Base-by-base conservation (phyloP, 495 filamentous ascomycete genomes). In the Sphaerosporella brunnea region DNA sequence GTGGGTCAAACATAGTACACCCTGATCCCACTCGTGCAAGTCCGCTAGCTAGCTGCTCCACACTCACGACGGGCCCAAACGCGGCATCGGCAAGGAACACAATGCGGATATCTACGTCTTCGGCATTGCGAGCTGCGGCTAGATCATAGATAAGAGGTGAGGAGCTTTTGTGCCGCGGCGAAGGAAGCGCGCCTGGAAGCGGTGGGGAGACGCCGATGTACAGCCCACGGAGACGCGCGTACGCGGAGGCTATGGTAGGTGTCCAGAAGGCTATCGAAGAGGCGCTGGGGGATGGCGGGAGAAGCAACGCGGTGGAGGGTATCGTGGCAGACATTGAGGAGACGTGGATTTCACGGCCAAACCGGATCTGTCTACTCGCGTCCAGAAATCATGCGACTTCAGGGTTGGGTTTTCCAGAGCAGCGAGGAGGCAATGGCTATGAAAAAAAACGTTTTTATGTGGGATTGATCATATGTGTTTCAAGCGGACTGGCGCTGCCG, bases 181-280 rank as follows among this genome's bases (percentile, higher is more conserved):
- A 47, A 35, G 59, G 45, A 23, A 50, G 51, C 36, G 48, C 32
- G 8, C 59, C 50, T 3, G 59, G 36, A 1, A 42, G 44, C 62
- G 64, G 63, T 32, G 61, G 50, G 24, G 60, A 49, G 28, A 55
- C 61, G 19, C 54, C 55, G 55, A 59, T 40, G 56, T 49, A 43
- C 48, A 53, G 36, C 52, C 51, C 44, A 45, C 32, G 18, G 48
- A 49, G 32, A 52, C 47, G 34, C 57, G 50, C 40, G 20, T 25
- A 26, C 20, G 40, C 24, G 3, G 21, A 11, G 19, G 20, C 26
- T 16, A 43, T 24, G 7, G 40, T 13, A 1, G 40, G 21, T 11
- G 40, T 4, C 40, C 40, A 43, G 40, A 25, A 43, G 40, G 13
- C 26, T 8, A 43, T 4, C 9, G 40, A 11, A 11, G 3, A 25